phyloP scores from a whole-genome alignment of 352 stramenopile species.

The Globisporangium camurandrum region DNA sequence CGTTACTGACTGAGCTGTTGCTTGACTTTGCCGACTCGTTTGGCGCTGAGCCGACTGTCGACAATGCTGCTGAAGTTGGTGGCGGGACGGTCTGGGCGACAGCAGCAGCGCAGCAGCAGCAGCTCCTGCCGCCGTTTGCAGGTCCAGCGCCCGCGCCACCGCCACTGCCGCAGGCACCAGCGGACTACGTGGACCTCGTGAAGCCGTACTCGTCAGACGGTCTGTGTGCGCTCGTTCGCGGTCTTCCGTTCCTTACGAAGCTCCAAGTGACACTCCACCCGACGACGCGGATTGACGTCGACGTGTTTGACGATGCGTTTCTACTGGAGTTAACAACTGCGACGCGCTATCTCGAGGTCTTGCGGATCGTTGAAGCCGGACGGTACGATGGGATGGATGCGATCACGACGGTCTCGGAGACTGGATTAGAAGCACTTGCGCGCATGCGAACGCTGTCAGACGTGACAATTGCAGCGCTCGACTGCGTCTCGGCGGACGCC shows the following conservation, averaged over 20 bases:
- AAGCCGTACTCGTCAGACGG: constrained; percentile 25
- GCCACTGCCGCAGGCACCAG: background rate
- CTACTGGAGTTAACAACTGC: constrained; percentile 15
- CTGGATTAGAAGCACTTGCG: constrained; percentile 21
- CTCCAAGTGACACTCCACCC: constrained; percentile 34
- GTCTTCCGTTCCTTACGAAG: constrained; percentile 23
- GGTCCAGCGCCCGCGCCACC: background rate
- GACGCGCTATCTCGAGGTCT: constrained; percentile 23
- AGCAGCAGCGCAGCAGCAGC: background rate
- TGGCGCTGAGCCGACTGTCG: background rate
- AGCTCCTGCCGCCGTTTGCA: background rate
- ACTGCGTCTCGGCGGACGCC: constrained; percentile 12
- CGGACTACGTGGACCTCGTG: constrained; percentile 9
- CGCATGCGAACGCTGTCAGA: constrained; percentile 29
- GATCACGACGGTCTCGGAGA: constrained; percentile 21
- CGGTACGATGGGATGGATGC: constrained; percentile 24
- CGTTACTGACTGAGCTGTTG: constrained; percentile 22
- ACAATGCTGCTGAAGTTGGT: too few relatives aligned
- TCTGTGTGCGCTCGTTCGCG: constrained; percentile 21
- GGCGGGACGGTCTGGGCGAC: background rate
- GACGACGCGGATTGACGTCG: constrained; percentile 22
- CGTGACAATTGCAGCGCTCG: constrained; percentile 25
- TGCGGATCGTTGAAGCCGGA: constrained; percentile 23
- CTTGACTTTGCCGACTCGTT: constrained; percentile 33
- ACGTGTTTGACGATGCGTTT: constrained; percentile 34